These are phyloP conservation scores for Prunus dulcis DNA, from an alignment of 306 rosid species.

Conservation along the genomic window DNA sequence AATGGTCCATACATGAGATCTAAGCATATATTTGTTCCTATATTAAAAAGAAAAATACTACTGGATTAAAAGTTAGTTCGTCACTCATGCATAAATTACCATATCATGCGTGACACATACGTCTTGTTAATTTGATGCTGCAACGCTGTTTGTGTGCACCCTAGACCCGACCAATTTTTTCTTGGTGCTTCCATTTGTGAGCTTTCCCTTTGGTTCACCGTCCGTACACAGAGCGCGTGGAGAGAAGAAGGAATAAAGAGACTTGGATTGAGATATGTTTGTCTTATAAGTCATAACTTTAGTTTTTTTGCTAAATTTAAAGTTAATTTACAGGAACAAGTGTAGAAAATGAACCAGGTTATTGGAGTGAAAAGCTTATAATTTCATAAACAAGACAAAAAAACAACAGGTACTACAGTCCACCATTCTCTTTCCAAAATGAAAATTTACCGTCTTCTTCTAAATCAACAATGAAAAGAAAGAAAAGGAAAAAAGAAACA, in stretches of 20 bases:
- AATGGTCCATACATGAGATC: neutral
- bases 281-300: neutral
- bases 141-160: neutral
- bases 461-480: neutral
- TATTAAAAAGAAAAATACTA: neutral
- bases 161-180: neutral
- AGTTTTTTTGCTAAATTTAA: neutral
- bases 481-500: neutral
- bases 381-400: slow-evolving; percentile 38
- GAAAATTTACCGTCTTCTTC: slow-evolving; percentile 36
- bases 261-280: neutral
- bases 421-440: slow-evolving; percentile 24
- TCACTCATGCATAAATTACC: neutral
- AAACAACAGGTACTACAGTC: slow-evolving; percentile 31
- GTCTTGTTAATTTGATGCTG: neutral
- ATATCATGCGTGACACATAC: neutral
- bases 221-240: neutral
- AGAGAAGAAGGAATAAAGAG: neutral
- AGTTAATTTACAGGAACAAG: neutral
- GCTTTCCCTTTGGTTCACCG: neutral
- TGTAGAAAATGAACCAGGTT: neutral
- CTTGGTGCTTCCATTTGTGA: neutral
- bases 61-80: neutral
- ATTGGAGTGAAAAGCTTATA: slow-evolving; percentile 11
- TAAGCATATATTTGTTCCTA: accelerated